A percentile compares a stretch with the other conserved stretches of the same genome.
phyloP scores from a whole-genome alignment of 2,329 filamentous ascomycete species.

The Xylariaceae sp. region DNA sequence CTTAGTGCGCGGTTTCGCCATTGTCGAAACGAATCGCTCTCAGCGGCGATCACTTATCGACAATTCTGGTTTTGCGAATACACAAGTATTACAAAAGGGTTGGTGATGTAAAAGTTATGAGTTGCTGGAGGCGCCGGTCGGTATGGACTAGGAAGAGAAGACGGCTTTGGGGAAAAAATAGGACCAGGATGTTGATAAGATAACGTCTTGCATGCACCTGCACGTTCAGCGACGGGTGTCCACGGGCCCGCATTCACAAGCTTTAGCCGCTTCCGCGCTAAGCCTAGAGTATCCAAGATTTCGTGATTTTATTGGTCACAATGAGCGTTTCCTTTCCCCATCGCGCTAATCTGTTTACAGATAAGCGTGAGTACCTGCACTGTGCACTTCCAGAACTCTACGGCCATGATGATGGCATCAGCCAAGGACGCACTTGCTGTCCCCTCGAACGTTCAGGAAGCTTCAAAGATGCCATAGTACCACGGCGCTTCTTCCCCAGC shows the following conservation, averaged over 20 bases:
- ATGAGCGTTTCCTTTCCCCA: no score
- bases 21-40: constrained; percentile 33
- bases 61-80: neutral
- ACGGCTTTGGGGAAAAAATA: constrained; percentile 3
- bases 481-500: no score
- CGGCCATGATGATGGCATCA: no score
- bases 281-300: no score
- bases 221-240: neutral
- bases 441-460: no score
- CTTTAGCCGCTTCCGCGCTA: neutral
- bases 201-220: neutral
- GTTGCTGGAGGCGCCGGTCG: neutral
- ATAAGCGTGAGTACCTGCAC: no score
- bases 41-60: neutral
- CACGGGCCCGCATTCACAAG: neutral
- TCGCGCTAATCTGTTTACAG: no score
- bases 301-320: no score
- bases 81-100: neutral
- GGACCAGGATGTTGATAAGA: constrained; percentile 6
- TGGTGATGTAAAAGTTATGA: neutral
- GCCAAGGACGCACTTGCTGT: no score
- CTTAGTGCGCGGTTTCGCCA: constrained; percentile 79
- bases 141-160: constrained; percentile 29
- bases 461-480: no score
- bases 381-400: no score